Percentiles rank a stretch among this genome's conserved stretches.
These are phyloP conservation scores for Apiospora koreana DNA, from an alignment of 2,329 filamentous ascomycete species.

Conservation along the genomic window DNA sequence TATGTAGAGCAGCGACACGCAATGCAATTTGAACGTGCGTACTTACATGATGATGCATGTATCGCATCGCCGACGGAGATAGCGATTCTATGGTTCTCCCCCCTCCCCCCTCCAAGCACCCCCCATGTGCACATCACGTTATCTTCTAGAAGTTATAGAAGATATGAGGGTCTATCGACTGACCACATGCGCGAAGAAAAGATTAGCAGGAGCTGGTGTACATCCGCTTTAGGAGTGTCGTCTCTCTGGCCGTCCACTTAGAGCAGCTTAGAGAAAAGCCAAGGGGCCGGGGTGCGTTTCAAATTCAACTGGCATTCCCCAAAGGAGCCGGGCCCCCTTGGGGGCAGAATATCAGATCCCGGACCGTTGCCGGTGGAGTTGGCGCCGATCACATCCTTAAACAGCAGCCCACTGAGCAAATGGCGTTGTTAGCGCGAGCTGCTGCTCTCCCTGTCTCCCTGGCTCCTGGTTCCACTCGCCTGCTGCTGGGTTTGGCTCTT, in stretches of 20 bases:
- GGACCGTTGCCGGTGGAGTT: slow-evolving; percentile 27
- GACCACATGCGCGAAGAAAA: slow-evolving; percentile 14
- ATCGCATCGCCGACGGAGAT: not conserved
- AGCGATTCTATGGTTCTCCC: not conserved
- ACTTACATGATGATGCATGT: not conserved
- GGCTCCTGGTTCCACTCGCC: not conserved
- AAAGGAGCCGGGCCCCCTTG: slow-evolving; percentile 21
- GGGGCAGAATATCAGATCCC: slow-evolving; percentile 18
- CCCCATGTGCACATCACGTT: slow-evolving; percentile 3
- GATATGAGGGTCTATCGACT: not conserved
- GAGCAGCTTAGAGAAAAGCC: slow-evolving; percentile 17
- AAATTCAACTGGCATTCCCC: slow-evolving; percentile 36
- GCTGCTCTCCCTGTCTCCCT: not conserved
- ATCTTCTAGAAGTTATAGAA: slow-evolving; percentile 5
- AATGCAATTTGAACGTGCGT: not conserved
- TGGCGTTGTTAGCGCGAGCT: slow-evolving; percentile 18
- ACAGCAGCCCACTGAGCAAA: slow-evolving; percentile 18
- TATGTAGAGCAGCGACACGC: not conserved
- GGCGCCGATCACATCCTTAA: slow-evolving; percentile 30
- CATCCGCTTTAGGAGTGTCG: slow-evolving; percentile 24
- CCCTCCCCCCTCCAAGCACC: not conserved
- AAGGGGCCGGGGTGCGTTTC: slow-evolving; percentile 36
- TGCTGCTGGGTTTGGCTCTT: not conserved
- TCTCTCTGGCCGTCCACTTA: slow-evolving; percentile 24
- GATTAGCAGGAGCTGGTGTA: slow-evolving; percentile 29